Evolutionary conservation across 176 grass and related monocot genomes (phyloP).

Genomic region (Lolium rigidum): DNA sequence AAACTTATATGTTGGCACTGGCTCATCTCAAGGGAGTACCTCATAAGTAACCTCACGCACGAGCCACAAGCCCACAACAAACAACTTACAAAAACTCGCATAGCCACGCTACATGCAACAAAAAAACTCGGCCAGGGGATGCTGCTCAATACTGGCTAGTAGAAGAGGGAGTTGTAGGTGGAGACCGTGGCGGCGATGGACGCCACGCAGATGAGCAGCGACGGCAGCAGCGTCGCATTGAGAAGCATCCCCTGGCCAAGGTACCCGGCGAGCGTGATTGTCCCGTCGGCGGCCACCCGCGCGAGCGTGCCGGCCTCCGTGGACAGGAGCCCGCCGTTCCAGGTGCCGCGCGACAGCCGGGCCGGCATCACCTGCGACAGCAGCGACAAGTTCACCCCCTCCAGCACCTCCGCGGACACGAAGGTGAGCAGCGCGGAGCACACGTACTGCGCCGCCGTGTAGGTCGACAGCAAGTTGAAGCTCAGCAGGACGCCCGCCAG

Average conservation of each 20-base stretch:
- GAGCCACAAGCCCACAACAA: too few relatives aligned
- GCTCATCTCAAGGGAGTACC: too few relatives aligned
- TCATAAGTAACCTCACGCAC: too few relatives aligned
- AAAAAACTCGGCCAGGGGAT: too few relatives aligned
- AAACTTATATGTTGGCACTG: too few relatives aligned
- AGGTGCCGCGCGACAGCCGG: constrained; percentile 18
- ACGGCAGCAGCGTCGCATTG: background rate
- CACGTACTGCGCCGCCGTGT: constrained; percentile 29
- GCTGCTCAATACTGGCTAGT: background rate
- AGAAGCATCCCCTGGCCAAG: background rate
- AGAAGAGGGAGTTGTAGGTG: constrained; percentile 21
- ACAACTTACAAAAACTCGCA: background rate
- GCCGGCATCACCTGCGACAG: constrained; percentile 33
- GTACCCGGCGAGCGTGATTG: constrained; percentile 4
- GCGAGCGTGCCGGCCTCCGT: constrained; percentile 28
- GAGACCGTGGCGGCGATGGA: constrained; percentile 21
- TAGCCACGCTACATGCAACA: background rate
- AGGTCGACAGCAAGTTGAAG: background rate
- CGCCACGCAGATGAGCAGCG: background rate
- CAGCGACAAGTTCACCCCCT: constrained; percentile 30
- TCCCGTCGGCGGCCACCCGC: constrained; percentile 18
- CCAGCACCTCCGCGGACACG: constrained; percentile 23
- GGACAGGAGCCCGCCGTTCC: constrained; percentile 26
- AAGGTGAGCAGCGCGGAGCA: constrained; percentile 30
- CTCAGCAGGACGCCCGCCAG: constrained; percentile 6